phyloP scores from a whole-genome alignment of 1,139 yeast species.

The Entelexis sorbosivorans region DNA sequence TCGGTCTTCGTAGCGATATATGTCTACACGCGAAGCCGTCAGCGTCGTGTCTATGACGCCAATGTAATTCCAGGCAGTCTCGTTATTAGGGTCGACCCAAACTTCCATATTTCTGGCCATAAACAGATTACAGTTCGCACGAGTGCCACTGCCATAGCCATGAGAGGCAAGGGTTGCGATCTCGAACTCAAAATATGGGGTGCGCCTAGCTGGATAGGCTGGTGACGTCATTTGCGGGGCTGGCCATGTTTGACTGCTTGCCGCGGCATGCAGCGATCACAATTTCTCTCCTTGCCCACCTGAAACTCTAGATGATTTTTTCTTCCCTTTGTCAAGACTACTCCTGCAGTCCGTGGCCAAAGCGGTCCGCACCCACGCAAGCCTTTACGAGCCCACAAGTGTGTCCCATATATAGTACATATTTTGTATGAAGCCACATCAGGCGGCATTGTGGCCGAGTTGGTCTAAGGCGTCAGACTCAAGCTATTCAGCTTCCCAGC shows the following conservation, averaged over 20 bases:
- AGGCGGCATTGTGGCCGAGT: constrained; percentile 23
- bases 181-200: background rate
- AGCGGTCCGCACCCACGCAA: too few species aligned
- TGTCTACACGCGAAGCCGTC: constrained; percentile 5
- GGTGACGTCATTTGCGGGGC: background rate
- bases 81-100: background rate
- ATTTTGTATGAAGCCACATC: background rate
- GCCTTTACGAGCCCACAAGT: too few species aligned
- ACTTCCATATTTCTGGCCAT: background rate
- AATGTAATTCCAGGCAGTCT: constrained; percentile 18
- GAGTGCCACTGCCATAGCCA: background rate
- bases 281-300: too few species aligned
- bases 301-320: too few species aligned
- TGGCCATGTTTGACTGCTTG: background rate
- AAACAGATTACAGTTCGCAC: too few species aligned
- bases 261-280: too few species aligned
- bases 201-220: background rate
- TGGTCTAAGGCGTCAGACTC: constrained; percentile 24
- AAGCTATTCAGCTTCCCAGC: constrained; percentile 17
- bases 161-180: background rate
- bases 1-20: constrained; percentile 13
- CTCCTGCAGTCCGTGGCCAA: too few species aligned
- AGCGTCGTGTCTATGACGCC: constrained; percentile 13
- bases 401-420: too few species aligned
- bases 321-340: too few species aligned